Evolutionary conservation across 1,284 basidiomycete species (phyloP), one percentile per base, ranked within the genome.

Genomic region (Ceratobasidium sp.): DNA sequence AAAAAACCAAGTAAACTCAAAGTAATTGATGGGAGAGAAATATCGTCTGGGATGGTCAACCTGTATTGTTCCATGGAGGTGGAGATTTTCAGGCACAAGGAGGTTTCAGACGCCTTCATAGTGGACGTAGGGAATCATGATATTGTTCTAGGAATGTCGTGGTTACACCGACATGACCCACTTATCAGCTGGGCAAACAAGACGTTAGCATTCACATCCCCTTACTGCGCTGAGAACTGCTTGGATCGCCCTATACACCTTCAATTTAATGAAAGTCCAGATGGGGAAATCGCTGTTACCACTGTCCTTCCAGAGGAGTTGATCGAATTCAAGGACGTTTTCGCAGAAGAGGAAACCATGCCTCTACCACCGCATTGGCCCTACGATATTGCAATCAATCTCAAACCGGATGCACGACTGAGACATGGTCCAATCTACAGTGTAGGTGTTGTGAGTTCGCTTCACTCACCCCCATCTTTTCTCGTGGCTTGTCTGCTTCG

Each of bases 351-450:
- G 18, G n/a, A 62, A 33, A 54, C 72, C 0, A 59, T 71, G 5
- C 40, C 33, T 1, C 56, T 76, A 25, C 76, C 74, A 0, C 73
- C 73, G 0, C 74, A 75, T 58, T 51, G 53, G 2, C 30, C 51
- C n/a, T 74, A 75, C 46, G 74, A 77, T 60, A 64, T 66, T n/a
- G 12, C 30, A 3, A 76, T 77, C 23, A 53, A 74, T 0, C 53
- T 76, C 1, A 67, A 67, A 46, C 49, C 54, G 6, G 54, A 30
- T 18, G 28, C 30, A 1, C 8, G 8, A 58, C 54, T 30, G 8
- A 1, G 18, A 1, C 33, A 36, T n/a, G 33, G 54, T 1, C 54
- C 54, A 9, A 1, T 58, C 2, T 58, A 58, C 28, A 58, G 33
- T 73, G 36, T 73, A 3, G n/a, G n/a, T n/a, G n/a, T n/a, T n/a